Evolutionary conservation across 768 basidiomycete species (phyloP).

Genomic region (Collybia nuda): DNA sequence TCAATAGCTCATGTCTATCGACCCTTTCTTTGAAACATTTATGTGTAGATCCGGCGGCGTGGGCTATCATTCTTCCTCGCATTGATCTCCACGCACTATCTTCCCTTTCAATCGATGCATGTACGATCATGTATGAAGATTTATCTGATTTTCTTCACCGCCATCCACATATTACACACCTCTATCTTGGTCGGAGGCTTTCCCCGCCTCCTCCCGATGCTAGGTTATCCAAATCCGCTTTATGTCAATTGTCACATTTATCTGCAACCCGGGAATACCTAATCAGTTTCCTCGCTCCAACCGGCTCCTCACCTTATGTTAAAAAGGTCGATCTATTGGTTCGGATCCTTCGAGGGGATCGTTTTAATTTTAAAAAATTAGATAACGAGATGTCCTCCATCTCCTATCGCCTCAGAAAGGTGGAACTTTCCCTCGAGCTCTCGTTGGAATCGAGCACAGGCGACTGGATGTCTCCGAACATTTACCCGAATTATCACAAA

Average conservation of each 20-base stretch:
- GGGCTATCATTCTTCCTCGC: conserved; percentile 20
- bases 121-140: conserved; percentile 2
- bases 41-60: conserved; percentile 7
- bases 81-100: conserved; percentile 20
- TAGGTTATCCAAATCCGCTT: background rate
- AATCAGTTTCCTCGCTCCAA: conserved; percentile 1
- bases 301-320: background rate
- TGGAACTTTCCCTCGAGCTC: conserved; percentile 3
- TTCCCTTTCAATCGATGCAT: conserved; percentile 17
- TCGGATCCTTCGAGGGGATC: conserved; percentile 1
- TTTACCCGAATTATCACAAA: background rate
- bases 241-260: conserved; percentile 7
- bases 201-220: background rate
- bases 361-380: conserved; percentile 4
- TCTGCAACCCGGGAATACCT: conserved; percentile 4
- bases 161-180: conserved; percentile 8
- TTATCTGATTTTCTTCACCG: conserved; percentile 6
- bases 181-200: conserved; percentile 9
- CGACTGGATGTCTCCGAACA: conserved; percentile 8
- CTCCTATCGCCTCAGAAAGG: background rate
- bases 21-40: conserved; percentile 22
- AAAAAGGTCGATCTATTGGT: conserved; percentile 4
- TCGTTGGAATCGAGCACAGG: conserved; percentile 7
- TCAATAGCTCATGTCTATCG: conserved; percentile 18
- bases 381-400: conserved; percentile 2